phyloP scores from a whole-genome alignment of 2,329 filamentous ascomycete genomes.

The Aspergillus oerlinghausenensis region DNA sequence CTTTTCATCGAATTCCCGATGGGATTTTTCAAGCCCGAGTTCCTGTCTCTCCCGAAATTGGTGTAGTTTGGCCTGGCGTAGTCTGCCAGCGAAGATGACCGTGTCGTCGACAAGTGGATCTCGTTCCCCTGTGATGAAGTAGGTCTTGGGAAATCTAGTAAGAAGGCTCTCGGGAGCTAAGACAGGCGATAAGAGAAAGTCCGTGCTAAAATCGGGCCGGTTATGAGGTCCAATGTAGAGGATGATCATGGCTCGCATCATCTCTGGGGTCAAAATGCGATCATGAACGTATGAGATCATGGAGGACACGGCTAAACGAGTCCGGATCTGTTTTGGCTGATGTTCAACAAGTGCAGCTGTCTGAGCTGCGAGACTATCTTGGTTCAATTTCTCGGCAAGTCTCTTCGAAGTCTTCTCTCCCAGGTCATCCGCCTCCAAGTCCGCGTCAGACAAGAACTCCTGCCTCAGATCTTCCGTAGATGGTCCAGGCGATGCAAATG shows the following conservation, averaged over 20 bases:
- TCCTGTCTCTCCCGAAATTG: slow-evolving; percentile 54
- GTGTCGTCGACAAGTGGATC: slow-evolving; percentile 96
- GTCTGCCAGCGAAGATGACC: slow-evolving; percentile 84
- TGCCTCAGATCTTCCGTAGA: slow-evolving; percentile 61
- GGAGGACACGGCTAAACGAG: slow-evolving; percentile 87
- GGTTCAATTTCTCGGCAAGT: slow-evolving; percentile 25
- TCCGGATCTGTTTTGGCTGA: slow-evolving; percentile 57
- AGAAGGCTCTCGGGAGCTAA: slow-evolving; percentile 81
- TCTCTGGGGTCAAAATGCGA: slow-evolving; percentile 87
- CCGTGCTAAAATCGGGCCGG: slow-evolving; percentile 84
- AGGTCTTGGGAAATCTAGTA: slow-evolving; percentile 85
- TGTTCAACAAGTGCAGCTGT: slow-evolving; percentile 28
- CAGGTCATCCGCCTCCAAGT: slow-evolving; percentile 13
- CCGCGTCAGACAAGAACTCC: slow-evolving; percentile 14
- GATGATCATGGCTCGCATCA: slow-evolving; percentile 99
- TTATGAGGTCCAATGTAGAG: slow-evolving; percentile 92
- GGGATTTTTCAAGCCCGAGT: slow-evolving; percentile 49
- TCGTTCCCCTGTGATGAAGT: slow-evolving; percentile 89
- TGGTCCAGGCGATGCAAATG: slow-evolving; percentile 68
- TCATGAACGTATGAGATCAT: slow-evolving; percentile 99
- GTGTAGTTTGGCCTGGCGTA: slow-evolving; percentile 71
- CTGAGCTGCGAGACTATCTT: slow-evolving; percentile 34
- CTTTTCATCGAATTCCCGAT: slow-evolving; percentile 62
- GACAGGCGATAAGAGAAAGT: slow-evolving; percentile 86
- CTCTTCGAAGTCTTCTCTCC: slow-evolving; percentile 18